Conservation (phyloP, 2,329 filamentous ascomycete species). For the Aureobasidium subglaciale region DNA sequence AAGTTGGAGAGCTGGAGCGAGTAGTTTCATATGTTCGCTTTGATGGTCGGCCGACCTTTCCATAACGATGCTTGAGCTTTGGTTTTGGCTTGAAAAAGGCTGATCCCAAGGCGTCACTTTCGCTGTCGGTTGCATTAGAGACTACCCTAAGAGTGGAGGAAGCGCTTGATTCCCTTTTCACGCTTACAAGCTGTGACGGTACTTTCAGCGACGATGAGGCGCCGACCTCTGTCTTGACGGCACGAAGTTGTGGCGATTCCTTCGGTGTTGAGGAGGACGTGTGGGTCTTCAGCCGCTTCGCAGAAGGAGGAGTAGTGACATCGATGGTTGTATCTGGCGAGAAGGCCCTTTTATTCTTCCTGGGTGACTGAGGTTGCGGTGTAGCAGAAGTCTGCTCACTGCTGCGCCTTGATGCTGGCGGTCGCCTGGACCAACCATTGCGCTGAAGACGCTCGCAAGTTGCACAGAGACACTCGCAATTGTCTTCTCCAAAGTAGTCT, state of each 20-base stretch:
- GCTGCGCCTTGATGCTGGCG: background rate
- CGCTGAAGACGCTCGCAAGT: slow-evolving; percentile 69
- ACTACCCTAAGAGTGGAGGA: background rate
- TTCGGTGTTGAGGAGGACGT: background rate
- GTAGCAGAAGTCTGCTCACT: background rate
- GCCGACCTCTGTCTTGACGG: slow-evolving; percentile 5
- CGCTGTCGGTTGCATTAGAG: background rate
- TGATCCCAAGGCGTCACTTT: slow-evolving; percentile 2
- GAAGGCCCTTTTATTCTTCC: background rate
- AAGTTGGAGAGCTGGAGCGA: slow-evolving; percentile 16
- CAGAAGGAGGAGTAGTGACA: background rate
- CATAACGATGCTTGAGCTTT: slow-evolving; percentile 10
- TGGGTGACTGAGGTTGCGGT: background rate
- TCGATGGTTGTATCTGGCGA: background rate
- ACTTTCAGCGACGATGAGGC: background rate
- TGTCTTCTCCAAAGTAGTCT: slow-evolving; percentile 90
- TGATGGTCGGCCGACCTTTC: background rate
- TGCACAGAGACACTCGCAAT: slow-evolving; percentile 87
- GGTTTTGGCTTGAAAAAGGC: slow-evolving; percentile 3
- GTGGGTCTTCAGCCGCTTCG: background rate
- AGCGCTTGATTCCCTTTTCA: slow-evolving; percentile 20
- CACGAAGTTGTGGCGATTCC: background rate
- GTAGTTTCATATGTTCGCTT: slow-evolving; percentile 5
- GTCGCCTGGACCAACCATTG: slow-evolving; percentile 65
- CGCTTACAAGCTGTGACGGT: background rate